phyloP scores from a whole-genome alignment of 306 rosid genomes.

The Fagus crenata region DNA sequence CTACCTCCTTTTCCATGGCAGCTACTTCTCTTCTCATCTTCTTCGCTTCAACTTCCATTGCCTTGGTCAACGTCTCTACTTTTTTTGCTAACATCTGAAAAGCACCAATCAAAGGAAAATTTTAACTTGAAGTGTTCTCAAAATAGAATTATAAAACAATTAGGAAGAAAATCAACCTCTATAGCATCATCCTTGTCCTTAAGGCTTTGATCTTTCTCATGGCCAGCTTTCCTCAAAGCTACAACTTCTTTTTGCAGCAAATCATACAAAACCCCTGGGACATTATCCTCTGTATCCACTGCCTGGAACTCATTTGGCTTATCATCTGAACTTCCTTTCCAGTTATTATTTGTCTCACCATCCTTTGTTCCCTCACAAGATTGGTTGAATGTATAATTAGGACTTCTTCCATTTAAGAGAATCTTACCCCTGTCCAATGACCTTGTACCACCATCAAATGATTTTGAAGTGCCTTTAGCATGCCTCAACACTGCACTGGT shows the following conservation, averaged over 20 bases:
- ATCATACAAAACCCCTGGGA: slow-evolving; percentile 84
- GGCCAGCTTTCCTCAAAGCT: slow-evolving; percentile 84
- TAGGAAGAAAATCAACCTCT: slow-evolving; percentile 59
- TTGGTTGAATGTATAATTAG: slow-evolving; percentile 70
- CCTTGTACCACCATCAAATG: slow-evolving; percentile 97
- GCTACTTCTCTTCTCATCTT: slow-evolving; percentile 99
- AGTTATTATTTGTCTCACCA: slow-evolving; percentile 48
- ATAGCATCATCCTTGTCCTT: slow-evolving; percentile 97
- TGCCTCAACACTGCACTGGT: slow-evolving; percentile 82
- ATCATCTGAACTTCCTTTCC: slow-evolving; percentile 80
- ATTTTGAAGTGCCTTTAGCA: slow-evolving; percentile 97
- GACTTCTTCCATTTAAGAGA: slow-evolving; percentile 67
- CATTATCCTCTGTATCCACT: slow-evolving; percentile 66
- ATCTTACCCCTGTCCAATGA: slow-evolving; percentile 89
- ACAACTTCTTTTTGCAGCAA: slow-evolving; percentile 95
- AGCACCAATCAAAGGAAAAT: slow-evolving; percentile 28
- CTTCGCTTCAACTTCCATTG: slow-evolving; percentile 99
- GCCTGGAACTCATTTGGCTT: slow-evolving; percentile 70
- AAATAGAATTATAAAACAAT: slow-evolving; percentile 7
- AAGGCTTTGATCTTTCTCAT: slow-evolving; percentile 96
- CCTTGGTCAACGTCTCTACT: slow-evolving; percentile 96
- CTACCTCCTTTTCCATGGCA: slow-evolving; percentile 96
- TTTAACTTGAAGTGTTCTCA: slow-evolving; percentile 13
- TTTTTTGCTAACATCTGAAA: slow-evolving; percentile 93
- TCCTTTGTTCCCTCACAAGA: slow-evolving; percentile 75